Percentiles rank a stretch among this genome's conserved stretches.
Evolutionary conservation across 108 stramenopile species (phyloP).

Genomic region (Fistulifera pelliculosa): DNA sequence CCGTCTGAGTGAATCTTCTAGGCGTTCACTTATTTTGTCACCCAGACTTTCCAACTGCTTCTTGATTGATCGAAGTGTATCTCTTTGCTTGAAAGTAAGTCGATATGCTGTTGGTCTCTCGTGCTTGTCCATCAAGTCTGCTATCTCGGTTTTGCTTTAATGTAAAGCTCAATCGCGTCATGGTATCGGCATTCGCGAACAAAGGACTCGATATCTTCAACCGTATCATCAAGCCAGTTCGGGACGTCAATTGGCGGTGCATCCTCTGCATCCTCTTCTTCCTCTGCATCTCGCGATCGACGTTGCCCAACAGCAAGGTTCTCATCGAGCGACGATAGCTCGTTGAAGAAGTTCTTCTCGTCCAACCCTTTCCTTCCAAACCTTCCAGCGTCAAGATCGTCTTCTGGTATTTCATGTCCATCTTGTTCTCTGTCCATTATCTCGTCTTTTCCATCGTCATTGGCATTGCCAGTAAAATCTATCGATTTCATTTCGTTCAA

Average conservation of each 20-base stretch:
- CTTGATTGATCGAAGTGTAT: neutral
- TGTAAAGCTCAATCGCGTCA: conserved; percentile 67
- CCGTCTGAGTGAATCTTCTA: conserved; percentile 65
- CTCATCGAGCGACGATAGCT: conserved; percentile 5
- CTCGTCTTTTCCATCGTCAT: conserved; percentile 41
- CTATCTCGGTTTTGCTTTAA: conserved; percentile 69
- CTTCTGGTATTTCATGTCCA: conserved; percentile 11
- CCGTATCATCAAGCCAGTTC: conserved; percentile 57
- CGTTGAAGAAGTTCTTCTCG: neutral
- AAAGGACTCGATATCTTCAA: conserved; percentile 69
- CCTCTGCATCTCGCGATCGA: conserved; percentile 1
- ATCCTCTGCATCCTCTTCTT: conserved; percentile 8
- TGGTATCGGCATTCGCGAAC: conserved; percentile 75
- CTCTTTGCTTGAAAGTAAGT: neutral
- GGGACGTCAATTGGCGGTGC: conserved; percentile 58
- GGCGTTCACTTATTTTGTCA: conserved; percentile 39
- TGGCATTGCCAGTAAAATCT: conserved; percentile 48
- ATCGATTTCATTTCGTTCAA: conserved; percentile 81
- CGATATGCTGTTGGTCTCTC: conserved; percentile 14
- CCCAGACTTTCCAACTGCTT: neutral
- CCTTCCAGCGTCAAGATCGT: neutral
- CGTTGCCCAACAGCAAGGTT: conserved; percentile 3
- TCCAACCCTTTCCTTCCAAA: neutral
- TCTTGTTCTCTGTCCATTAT: conserved; percentile 30
- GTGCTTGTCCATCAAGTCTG: conserved; percentile 36